A percentile compares a stretch with the other conserved stretches of the same genome.
Evolutionary conservation across 352 stramenopile species (phyloP).

Genomic region (Halophytophthora batemanensis): DNA sequence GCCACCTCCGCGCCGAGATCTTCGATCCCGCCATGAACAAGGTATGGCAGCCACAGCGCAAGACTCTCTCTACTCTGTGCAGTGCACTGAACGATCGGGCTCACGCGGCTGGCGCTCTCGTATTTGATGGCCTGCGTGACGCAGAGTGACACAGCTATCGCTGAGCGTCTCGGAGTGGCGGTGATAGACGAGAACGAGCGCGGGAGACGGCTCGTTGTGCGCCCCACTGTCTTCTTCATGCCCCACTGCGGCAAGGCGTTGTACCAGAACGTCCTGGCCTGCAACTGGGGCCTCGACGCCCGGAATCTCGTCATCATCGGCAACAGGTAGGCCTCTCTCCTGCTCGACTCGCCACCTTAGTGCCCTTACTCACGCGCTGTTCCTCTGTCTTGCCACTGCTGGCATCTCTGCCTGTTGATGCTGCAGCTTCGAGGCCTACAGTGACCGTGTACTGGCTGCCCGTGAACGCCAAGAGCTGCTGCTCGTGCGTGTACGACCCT

Average conservation of each 20-base stretch:
- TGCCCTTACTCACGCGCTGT: constrained; percentile 3
- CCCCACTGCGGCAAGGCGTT: constrained; percentile 85
- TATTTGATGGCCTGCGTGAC: background rate
- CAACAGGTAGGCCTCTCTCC: constrained; percentile 75
- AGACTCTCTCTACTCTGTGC: background rate
- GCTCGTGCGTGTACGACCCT: constrained; percentile 50
- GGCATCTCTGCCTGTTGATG: background rate
- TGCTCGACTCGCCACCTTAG: background rate
- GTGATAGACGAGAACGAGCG: constrained; percentile 69
- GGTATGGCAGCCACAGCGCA: constrained; percentile 19
- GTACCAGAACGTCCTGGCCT: constrained; percentile 88
- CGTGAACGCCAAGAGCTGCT: constrained; percentile 38
- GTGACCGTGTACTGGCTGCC: constrained; percentile 55
- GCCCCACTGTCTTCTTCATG: constrained; percentile 89
- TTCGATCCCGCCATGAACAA: constrained; percentile 83
- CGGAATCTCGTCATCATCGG: constrained; percentile 71
- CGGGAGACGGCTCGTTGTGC: constrained; percentile 30
- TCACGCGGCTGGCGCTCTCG: background rate
- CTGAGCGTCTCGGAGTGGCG: constrained; percentile 32
- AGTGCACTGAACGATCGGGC: background rate
- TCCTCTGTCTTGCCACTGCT: too few relatives aligned
- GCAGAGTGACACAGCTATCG: constrained; percentile 60
- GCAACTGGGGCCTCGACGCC: constrained; percentile 60
- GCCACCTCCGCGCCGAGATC: constrained; percentile 31
- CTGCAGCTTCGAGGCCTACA: constrained; percentile 71